A percentile compares a stretch with the other conserved stretches of the same genome.
These are phyloP conservation scores for Eucalyptus pauciflora DNA, from an alignment of 345 rosid species.

Conservation along the genomic window DNA sequence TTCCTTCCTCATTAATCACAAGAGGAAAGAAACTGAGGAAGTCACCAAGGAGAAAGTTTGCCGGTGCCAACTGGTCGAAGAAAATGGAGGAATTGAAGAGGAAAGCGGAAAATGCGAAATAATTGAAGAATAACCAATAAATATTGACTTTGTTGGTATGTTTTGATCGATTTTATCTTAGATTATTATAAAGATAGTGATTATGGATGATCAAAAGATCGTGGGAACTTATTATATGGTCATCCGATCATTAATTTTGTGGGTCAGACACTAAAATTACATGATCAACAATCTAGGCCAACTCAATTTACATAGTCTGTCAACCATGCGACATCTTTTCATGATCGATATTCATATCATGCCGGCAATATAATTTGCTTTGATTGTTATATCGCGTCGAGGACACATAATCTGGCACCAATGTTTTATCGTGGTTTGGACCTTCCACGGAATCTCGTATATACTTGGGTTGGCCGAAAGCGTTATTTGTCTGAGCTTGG, in stretches of 20 bases:
- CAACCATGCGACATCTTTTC: not conserved
- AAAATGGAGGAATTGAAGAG: not conserved
- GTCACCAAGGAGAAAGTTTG: not conserved
- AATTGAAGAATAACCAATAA: not conserved
- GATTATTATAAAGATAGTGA: not conserved
- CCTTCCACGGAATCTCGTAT: not conserved
- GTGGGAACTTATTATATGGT: not conserved
- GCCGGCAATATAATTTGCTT: not conserved
- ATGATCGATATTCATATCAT: not conserved
- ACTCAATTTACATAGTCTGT: not conserved
- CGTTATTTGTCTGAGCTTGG: not conserved
- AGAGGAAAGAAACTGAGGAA: not conserved
- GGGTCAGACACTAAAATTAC: not conserved
- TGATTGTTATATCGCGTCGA: not conserved
- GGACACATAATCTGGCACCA: not conserved
- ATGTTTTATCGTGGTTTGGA: not conserved
- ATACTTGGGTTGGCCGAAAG: not conserved
- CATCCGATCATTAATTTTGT: not conserved
- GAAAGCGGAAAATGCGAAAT: not conserved
- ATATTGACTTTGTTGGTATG: not conserved
- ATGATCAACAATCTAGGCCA: not conserved
- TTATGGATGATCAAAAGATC: not conserved
- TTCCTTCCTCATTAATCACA: conserved; percentile 14
- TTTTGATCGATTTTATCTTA: not conserved
- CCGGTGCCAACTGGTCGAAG: not conserved